Base-by-base conservation (phyloP, 345 rosid species). In the Pseudoturritis turrita region DNA sequence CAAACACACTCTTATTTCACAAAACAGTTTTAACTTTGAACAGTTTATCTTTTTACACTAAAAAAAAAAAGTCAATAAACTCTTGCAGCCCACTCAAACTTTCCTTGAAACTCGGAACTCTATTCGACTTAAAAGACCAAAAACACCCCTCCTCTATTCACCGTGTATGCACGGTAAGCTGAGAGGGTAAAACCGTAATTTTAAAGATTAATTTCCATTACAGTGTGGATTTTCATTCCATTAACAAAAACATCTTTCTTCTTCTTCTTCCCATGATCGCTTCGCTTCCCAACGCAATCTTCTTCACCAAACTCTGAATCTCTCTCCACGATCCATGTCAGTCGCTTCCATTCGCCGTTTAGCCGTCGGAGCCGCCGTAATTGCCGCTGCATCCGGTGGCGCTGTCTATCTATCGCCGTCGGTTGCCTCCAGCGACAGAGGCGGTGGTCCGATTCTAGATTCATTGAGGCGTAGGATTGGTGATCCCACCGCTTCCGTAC, bases 341-440 rank as follows among this genome's bases (percentile, higher is more conserved):
- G 71, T 85, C 22, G 54, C 86, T 73, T 78, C 86, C 26, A 59
- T 91, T 68, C 88, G 96, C 70, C 95, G 90, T 29, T 60, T 90
- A 33, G 86, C 89, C 43, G 78, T 75, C 39, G 77, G 82, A 7
- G 81, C 82, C 0, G 65, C 83, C 10, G 82, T 81, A 2, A 70
- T 79, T 19, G 68, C 86, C 11, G 83, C 85, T 17, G 83, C 83
- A 6, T 73, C 81, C 66, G 79, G 83, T 23, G 72, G 82, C 53
- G 82, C 79, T 28, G 47, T 77, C 41, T 74, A 67, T 51, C 37
- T 81, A 6, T 40, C 86, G 1, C 80, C 88, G 9, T 70, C 81
- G 26, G 5, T 85, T 25, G 73, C 88, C 18, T 65, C 86, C 78
- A 86, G 63, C 83, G 96, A 88, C 78, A 81, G 77, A 4, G 85